Evolutionary conservation across 495 filamentous ascomycete genomes (phyloP).

Genomic region (Penicillium taxi): DNA sequence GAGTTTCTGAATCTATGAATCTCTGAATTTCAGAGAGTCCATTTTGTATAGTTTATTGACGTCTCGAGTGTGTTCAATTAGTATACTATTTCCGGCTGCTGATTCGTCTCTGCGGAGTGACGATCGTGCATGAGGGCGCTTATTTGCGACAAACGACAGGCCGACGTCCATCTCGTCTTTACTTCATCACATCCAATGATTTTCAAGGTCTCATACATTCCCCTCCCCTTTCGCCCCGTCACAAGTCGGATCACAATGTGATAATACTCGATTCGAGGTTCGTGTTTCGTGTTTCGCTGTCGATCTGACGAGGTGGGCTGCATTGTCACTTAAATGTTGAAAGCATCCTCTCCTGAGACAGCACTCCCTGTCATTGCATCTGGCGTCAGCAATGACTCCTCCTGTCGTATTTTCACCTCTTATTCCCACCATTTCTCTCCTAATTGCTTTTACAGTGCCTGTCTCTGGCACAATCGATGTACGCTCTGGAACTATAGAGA

Average conservation of each 20-base stretch:
- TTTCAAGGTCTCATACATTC: constrained; percentile 16
- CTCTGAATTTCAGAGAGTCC: no score
- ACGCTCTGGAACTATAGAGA: constrained; percentile 7
- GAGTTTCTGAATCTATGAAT: no score
- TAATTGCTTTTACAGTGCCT: constrained; percentile 5
- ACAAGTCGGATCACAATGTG: constrained; percentile 18
- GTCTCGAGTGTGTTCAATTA: no score
- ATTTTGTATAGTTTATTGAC: no score
- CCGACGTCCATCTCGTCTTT: constrained; percentile 5
- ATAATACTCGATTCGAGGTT: constrained; percentile 12
- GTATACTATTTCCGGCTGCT: constrained; percentile 5
- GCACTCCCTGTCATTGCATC: constrained; percentile 11
- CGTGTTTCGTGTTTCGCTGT: constrained; percentile 13
- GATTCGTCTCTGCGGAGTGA: constrained; percentile 21
- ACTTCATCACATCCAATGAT: constrained; percentile 27
- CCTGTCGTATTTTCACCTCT: constrained; percentile 7
- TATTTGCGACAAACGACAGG: constrained; percentile 30
- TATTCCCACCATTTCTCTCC: constrained; percentile 6
- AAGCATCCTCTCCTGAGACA: constrained; percentile 6
- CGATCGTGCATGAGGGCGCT: constrained; percentile 25
- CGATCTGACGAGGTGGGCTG: constrained; percentile 18
- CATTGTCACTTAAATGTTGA: constrained; percentile 14
- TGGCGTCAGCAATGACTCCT: constrained; percentile 18
- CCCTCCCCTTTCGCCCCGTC: constrained; percentile 17
- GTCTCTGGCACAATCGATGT: constrained; percentile 7